phyloP scores from a whole-genome alignment of 2,329 filamentous ascomycete species.

The Colletotrichum phormii region DNA sequence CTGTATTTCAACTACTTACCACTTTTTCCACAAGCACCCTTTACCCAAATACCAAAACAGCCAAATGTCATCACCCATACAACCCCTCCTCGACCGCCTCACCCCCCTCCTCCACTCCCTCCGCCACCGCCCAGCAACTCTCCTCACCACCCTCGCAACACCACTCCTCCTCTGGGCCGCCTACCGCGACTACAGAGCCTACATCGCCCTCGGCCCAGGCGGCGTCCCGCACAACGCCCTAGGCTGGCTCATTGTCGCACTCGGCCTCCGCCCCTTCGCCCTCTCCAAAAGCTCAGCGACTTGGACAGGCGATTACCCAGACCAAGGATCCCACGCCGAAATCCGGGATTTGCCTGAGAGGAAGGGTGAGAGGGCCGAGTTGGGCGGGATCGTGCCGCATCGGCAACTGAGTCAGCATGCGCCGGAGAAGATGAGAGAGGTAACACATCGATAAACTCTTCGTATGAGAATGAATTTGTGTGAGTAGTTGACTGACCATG shows the following conservation, averaged over 20 bases:
- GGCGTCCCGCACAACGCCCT: slow-evolving; percentile 55
- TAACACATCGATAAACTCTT: slow-evolving; percentile 3
- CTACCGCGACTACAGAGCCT: slow-evolving; percentile 49
- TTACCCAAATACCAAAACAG: background rate
- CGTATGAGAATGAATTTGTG: background rate
- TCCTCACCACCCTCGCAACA: slow-evolving; percentile 1
- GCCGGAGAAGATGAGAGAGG: slow-evolving; percentile 28
- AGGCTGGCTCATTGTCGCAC: slow-evolving; percentile 50
- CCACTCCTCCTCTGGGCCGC: slow-evolving; percentile 10
- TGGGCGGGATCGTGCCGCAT: slow-evolving; percentile 32
- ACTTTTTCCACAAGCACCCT: background rate
- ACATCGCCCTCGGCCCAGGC: slow-evolving; percentile 55
- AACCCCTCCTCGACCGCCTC: background rate
- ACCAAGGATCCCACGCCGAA: slow-evolving; percentile 4
- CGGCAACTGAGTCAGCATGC: slow-evolving; percentile 32
- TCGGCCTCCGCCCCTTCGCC: slow-evolving; percentile 30
- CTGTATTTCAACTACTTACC: background rate
- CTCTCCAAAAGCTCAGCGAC: slow-evolving; percentile 15
- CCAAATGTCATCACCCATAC: background rate
- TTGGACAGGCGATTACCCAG: slow-evolving; percentile 25
- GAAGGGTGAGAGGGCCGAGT: background rate
- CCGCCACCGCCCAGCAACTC: background rate
- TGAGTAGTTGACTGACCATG: too few species aligned
- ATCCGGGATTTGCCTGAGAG: background rate
- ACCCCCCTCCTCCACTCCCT: background rate